Percentiles rank a stretch among this genome's conserved stretches.
phyloP scores from a whole-genome alignment of 2,329 filamentous ascomycete genomes.

The Fusarium succisae region DNA sequence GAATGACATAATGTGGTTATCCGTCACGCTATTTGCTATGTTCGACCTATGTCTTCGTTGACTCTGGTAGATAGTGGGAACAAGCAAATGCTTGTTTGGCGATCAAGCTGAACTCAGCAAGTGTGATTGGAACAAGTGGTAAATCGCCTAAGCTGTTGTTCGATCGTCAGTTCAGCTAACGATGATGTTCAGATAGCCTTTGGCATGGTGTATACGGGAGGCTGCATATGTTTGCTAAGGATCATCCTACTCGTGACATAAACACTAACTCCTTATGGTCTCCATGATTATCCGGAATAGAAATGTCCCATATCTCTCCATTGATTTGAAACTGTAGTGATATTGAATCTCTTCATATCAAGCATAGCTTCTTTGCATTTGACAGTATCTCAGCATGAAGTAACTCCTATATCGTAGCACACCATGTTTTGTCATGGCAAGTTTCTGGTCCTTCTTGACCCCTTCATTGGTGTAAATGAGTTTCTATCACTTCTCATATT shows the following conservation, averaged over 20 bases:
- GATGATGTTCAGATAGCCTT: fast-evolving
- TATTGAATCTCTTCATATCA: too few relatives aligned
- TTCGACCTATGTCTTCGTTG: fast-evolving
- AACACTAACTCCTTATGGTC: neutral
- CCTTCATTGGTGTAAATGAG: neutral
- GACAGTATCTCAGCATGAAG: neutral
- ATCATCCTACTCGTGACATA: neutral
- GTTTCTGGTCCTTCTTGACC: neutral
- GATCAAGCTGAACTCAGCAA: neutral
- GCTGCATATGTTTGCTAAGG: neutral
- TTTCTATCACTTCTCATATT: slow-evolving; percentile 4
- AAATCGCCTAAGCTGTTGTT: neutral
- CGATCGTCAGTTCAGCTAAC: fast-evolving
- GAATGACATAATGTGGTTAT: fast-evolving
- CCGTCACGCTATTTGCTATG: too few relatives aligned
- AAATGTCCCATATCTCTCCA: fast-evolving
- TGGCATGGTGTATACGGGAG: neutral
- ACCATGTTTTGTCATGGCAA: neutral
- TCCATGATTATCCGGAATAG: neutral
- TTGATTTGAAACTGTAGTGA: too few relatives aligned
- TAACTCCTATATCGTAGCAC: fast-evolving
- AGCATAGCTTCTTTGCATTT: neutral
- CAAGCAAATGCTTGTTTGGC: neutral
- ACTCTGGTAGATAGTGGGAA: neutral
- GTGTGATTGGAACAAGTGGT: fast-evolving